Evolutionary conservation across 768 basidiomycete species (phyloP).

Genomic region (Suillus lakei): DNA sequence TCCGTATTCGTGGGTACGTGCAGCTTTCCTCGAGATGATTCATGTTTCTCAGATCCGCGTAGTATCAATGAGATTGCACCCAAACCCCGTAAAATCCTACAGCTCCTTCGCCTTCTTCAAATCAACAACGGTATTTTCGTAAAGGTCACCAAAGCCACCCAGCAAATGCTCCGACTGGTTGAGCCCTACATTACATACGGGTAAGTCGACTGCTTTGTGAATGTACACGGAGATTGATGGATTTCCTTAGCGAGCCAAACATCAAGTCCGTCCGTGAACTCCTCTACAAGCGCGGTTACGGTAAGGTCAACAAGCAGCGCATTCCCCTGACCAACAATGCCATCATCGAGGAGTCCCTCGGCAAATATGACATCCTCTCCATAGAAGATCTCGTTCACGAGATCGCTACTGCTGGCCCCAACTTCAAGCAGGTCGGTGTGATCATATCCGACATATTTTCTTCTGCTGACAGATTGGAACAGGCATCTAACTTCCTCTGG

Average conservation of each 20-base stretch:
- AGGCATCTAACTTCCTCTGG: constrained; percentile 97
- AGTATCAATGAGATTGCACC: constrained; percentile 99
- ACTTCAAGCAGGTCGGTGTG: constrained; percentile 92
- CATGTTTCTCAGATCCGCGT: constrained; percentile 8
- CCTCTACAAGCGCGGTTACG: constrained; percentile 99
- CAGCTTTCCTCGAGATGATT: constrained; percentile 13
- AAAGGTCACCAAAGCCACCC: constrained; percentile 94
- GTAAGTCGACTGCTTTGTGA: constrained; percentile 45
- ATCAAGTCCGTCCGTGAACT: constrained; percentile 95
- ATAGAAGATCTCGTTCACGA: constrained; percentile 98
- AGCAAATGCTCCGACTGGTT: constrained; percentile 97
- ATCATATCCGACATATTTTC: neutral
- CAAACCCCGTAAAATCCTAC: constrained; percentile 98
- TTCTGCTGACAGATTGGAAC: constrained; percentile 13
- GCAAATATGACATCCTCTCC: constrained; percentile 94
- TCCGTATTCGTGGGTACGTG: constrained; percentile 94
- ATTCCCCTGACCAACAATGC: constrained; percentile 94
- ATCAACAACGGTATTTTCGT: constrained; percentile 99
- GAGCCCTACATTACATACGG: constrained; percentile 99
- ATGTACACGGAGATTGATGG: constrained; percentile 10
- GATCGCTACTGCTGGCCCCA: constrained; percentile 92
- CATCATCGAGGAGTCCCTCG: constrained; percentile 88
- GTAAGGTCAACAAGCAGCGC: constrained; percentile 97
- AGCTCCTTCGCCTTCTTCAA: constrained; percentile 96
- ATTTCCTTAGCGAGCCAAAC: constrained; percentile 79